Conservation (phyloP, 2,329 filamentous ascomycete species). For the Hypoxylon sp. region DNA sequence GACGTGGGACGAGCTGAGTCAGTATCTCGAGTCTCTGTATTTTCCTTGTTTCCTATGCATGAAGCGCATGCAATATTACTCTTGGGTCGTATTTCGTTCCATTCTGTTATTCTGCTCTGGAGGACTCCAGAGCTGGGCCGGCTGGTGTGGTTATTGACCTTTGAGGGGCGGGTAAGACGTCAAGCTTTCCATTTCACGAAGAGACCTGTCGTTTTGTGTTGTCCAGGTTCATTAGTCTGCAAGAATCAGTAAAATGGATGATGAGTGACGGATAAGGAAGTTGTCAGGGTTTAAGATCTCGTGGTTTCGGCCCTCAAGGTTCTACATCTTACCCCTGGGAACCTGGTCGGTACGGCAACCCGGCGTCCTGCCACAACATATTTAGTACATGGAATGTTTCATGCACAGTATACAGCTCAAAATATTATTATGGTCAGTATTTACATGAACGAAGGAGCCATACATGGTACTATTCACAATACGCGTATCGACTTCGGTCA, state of each 20-base stretch:
- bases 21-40: conserved; percentile 10
- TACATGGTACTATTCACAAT: background rate
- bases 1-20: conserved; percentile 18
- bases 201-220: background rate
- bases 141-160: conserved; percentile 8
- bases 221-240: background rate
- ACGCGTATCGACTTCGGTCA: background rate
- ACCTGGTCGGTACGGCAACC: conserved; percentile 19
- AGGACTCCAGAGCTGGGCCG: background rate
- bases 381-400: background rate
- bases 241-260: conserved; percentile 1
- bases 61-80: conserved; percentile 10
- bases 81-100: conserved; percentile 13
- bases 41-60: background rate
- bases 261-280: conserved; percentile 23
- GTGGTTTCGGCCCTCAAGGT: conserved; percentile 37
- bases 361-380: conserved; percentile 1
- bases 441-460: background rate
- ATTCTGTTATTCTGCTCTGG: background rate
- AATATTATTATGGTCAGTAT: background rate
- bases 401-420: conserved; percentile 5
- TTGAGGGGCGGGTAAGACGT: background rate
- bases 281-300: conserved; percentile 30
- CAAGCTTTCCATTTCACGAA: conserved; percentile 1
- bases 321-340: conserved; percentile 35